Base-by-base conservation (phyloP, 441 rosid species). In the Rhodomyrtus psidioides region DNA sequence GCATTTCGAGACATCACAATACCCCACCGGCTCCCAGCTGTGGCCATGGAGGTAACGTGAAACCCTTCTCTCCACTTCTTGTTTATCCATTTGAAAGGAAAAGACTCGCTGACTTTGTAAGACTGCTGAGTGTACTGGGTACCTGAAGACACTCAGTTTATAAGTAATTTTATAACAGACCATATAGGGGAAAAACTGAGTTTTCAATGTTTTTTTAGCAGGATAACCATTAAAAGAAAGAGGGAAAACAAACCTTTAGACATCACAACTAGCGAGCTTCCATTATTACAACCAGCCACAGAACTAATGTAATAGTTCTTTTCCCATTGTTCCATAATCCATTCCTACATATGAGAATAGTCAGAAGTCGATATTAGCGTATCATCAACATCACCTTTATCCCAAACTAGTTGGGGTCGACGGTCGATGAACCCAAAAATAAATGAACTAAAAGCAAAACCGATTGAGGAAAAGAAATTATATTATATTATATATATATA, bases 241-340 rank as follows among this genome's bases (percentile, higher is more conserved):
- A 23, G 85, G 19, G 44, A 57, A 83, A 81, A 86, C 89, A 57
- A 88, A 97, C 99, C 99, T 96, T 97, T 97, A 87, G 99, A 97
- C 99, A 97, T 97, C 87, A 97, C 99, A 85, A 97, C 99, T 88
- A 97, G 95, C 79, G 99, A 97, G 91, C 98, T 93, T 88, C 99
- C 99, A 87, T 92, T 94, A 90, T 60, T 93, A 83, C 99, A 92
- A 90, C 99, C 99, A 90, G 99, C 99, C 86, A 95, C 94, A 62
- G 99, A 95, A 83, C 99, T 96, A 83, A 97, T 97, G 86, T 97
- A 96, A 89, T 91, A 97, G 88, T 94, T 97, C 90, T 97, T 96
- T 92, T 97, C 99, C 99, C 99, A 97, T 84, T 96, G 99, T 85
- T 97, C 99, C 99, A 96, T 97, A 84, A 97, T 97, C 99, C 99